phyloP scores from a whole-genome alignment of 2,329 filamentous ascomycete species.

The Beauveria sp. region DNA sequence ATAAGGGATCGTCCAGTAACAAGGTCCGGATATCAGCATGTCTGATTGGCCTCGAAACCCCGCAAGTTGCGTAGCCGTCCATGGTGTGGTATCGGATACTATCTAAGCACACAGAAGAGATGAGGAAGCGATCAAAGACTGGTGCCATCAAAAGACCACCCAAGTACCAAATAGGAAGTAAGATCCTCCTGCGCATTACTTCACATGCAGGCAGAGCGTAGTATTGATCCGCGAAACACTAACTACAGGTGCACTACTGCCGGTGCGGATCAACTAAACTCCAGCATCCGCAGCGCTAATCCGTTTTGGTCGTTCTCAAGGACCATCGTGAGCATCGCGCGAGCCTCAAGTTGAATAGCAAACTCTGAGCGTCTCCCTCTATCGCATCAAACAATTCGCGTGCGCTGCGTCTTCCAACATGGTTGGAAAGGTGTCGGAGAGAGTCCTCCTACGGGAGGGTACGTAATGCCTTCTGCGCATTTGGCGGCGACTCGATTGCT shows the following conservation, averaged over 20 bases:
- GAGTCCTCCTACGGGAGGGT: slow-evolving; percentile 57
- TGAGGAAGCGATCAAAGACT: not conserved
- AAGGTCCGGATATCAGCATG: too few relatives aligned
- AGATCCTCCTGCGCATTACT: too few relatives aligned
- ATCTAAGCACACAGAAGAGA: not conserved
- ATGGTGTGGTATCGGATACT: too few relatives aligned
- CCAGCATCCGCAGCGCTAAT: not conserved
- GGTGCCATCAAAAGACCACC: too few relatives aligned
- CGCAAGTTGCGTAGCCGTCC: too few relatives aligned
- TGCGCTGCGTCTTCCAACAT: slow-evolving; percentile 27
- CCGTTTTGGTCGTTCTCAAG: not conserved
- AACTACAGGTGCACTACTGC: too few relatives aligned
- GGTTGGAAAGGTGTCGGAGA: slow-evolving; percentile 59
- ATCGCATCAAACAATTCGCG: not conserved
- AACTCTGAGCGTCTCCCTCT: not conserved
- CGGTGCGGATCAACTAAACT: slow-evolving; percentile 5
- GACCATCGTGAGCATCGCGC: not conserved
- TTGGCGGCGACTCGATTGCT: not conserved
- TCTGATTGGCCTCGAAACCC: too few relatives aligned
- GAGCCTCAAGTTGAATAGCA: not conserved
- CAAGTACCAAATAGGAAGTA: too few relatives aligned
- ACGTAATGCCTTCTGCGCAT: slow-evolving; percentile 18
- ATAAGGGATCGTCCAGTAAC: too few relatives aligned
- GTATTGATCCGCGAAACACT: not conserved
- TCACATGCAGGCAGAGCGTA: too few relatives aligned